These are phyloP conservation scores for Neobulgaria alba DNA, from an alignment of 2,329 filamentous ascomycete genomes.

Conservation along the genomic window DNA sequence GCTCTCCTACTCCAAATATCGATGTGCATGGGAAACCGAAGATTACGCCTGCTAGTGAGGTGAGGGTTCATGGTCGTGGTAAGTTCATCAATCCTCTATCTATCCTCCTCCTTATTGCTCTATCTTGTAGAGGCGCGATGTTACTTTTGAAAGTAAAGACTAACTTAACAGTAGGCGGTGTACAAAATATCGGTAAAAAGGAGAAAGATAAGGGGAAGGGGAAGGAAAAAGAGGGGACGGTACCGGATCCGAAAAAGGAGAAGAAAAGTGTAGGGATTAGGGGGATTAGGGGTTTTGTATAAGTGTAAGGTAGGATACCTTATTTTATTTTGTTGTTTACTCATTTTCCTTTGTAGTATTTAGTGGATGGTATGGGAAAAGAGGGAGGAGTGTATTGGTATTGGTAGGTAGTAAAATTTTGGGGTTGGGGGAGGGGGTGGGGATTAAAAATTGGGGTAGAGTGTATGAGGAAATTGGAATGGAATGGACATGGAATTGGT, in stretches of 20 bases:
- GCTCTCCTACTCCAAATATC: not conserved
- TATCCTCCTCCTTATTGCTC: too few species aligned
- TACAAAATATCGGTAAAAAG: constrained; percentile 1
- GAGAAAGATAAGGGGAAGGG: not conserved
- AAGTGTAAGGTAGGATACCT: too few species aligned
- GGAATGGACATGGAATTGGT: too few species aligned
- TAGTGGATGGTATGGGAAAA: not conserved
- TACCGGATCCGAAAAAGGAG: not conserved
- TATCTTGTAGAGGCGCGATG: too few species aligned
- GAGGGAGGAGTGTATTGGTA: not conserved
- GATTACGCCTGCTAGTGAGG: constrained; percentile 8
- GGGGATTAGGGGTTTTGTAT: constrained; percentile 1
- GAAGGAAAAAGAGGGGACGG: not conserved
- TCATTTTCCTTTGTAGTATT: too few species aligned
- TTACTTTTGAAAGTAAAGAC: not conserved
- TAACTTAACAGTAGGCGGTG: not conserved
- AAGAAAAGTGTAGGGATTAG: not conserved
- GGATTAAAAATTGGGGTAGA: too few species aligned
- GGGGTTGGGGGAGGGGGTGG: not conserved
- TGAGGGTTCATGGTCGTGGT: constrained; percentile 11
- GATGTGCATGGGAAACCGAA: not conserved
- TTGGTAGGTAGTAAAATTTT: not conserved
- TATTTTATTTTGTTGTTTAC: too few species aligned
- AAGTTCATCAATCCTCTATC: constrained; percentile 1
- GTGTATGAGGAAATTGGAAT: too few species aligned